Conservation (phyloP, 768 basidiomycete genomes). For the Amanita polypyramis region DNA sequence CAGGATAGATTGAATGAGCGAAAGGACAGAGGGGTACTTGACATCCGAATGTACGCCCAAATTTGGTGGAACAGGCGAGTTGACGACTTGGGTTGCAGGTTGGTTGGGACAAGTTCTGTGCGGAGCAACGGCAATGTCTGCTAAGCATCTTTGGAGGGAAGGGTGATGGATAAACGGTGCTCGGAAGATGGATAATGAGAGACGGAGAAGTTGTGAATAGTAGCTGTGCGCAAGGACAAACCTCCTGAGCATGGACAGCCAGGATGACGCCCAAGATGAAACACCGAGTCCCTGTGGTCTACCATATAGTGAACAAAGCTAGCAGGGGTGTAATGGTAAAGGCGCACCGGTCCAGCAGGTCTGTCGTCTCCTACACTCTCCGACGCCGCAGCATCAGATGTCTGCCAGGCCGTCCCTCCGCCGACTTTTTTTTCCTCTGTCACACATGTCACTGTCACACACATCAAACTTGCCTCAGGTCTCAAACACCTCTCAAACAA, state of each 20-base stretch:
- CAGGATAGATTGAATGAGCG: background rate
- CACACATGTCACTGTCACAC: background rate
- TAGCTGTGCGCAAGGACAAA: conserved; percentile 42
- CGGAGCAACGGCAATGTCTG: background rate
- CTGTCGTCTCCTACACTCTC: background rate
- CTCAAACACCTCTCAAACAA: background rate
- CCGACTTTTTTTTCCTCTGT: background rate
- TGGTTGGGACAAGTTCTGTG: background rate
- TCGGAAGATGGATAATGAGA: too few species aligned
- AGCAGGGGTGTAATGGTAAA: background rate
- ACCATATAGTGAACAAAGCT: background rate
- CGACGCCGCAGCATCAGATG: conserved; percentile 5
- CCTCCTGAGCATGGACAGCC: conserved; percentile 71
- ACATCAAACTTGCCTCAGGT: background rate
- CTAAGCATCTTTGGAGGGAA: conserved; percentile 3
- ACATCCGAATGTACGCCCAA: background rate
- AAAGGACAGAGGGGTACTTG: background rate
- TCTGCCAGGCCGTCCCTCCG: background rate
- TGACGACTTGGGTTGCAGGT: background rate
- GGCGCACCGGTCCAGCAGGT: conserved; percentile 5
- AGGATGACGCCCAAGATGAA: conserved; percentile 21
- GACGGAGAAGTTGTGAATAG: conserved; percentile 33
- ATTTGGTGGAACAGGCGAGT: background rate
- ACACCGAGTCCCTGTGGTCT: conserved; percentile 4
- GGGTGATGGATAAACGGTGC: too few species aligned